phyloP scores from a whole-genome alignment of 371 early-diverging fungal genomes.

The Mortierella sp. region DNA sequence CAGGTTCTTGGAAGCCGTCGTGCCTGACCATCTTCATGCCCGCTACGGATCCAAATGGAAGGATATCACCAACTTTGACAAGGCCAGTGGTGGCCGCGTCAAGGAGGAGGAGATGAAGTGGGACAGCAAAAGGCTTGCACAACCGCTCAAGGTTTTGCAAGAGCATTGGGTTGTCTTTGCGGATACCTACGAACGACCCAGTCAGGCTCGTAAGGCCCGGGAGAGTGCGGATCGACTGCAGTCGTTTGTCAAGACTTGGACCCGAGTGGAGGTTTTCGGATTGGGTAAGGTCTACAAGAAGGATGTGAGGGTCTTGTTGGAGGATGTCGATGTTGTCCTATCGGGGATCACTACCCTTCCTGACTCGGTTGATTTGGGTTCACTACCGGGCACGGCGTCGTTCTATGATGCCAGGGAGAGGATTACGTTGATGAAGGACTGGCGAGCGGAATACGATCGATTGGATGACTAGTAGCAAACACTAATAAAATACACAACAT shows the following conservation, averaged over 20 bases:
- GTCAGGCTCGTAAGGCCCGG: constrained; percentile 6
- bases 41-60: constrained; percentile 35
- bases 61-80: constrained; percentile 13
- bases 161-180: constrained; percentile 40
- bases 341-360: constrained; percentile 33
- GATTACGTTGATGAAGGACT: constrained; percentile 29
- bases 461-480: constrained; percentile 19
- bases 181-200: constrained; percentile 5
- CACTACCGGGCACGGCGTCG: background rate
- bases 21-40: constrained; percentile 40
- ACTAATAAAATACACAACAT: background rate
- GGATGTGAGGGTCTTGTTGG: constrained; percentile 33
- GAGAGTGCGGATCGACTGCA: constrained; percentile 22
- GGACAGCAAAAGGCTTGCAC: constrained; percentile 29
- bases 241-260: constrained; percentile 44
- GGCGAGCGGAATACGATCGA: constrained; percentile 27
- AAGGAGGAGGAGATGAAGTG: constrained; percentile 30
- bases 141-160: constrained; percentile 32
- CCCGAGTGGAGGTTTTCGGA: constrained; percentile 48
- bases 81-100: background rate
- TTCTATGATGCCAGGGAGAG: constrained; percentile 29
- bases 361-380: background rate
- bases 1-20: constrained; percentile 31
- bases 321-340: constrained; percentile 39
- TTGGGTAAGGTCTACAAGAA: constrained; percentile 53